Percentiles rank a stretch among this genome's conserved stretches.
Conservation (phyloP, 768 basidiomycete genomes). For the Xerocomus brunneocitrinus region DNA sequence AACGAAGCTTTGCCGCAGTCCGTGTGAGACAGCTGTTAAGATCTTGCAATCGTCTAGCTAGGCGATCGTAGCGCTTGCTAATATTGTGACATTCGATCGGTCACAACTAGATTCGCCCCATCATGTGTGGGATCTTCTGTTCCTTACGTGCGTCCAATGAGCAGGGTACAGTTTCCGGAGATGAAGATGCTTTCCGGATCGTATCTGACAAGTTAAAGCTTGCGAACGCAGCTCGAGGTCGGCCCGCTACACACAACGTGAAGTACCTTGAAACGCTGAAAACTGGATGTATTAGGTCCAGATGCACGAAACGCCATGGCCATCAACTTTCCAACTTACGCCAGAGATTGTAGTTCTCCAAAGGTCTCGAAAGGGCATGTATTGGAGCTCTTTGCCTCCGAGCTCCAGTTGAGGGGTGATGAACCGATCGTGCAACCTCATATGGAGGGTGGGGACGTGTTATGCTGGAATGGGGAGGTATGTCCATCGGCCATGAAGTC, state of each 20-base stretch:
- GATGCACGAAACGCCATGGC: slow-evolving; percentile 47
- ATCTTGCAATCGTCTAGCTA: too few species aligned
- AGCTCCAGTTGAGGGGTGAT: slow-evolving; percentile 67
- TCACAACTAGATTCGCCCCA: neutral
- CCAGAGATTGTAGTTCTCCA: slow-evolving; percentile 5
- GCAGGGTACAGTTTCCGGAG: neutral
- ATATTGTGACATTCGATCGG: neutral
- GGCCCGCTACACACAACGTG: neutral
- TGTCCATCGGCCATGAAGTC: slow-evolving; percentile 9
- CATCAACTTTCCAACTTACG: slow-evolving; percentile 12
- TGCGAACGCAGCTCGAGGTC: slow-evolving; percentile 60
- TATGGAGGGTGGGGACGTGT: slow-evolving; percentile 45
- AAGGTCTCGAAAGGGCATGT: slow-evolving; percentile 19
- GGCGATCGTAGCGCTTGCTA: too few species aligned
- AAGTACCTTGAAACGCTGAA: neutral
- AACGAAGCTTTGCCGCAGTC: neutral
- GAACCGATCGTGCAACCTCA: slow-evolving; percentile 66
- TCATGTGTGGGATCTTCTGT: slow-evolving; percentile 73
- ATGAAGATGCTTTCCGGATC: slow-evolving; percentile 17
- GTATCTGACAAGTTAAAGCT: slow-evolving; percentile 35
- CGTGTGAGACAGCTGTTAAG: too few species aligned
- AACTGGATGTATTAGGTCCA: slow-evolving; percentile 46
- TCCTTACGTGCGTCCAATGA: slow-evolving; percentile 29
- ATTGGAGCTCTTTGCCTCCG: slow-evolving; percentile 62
- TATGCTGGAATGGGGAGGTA: slow-evolving; percentile 90